Evolutionary conservation across 768 basidiomycete species (phyloP).

Genomic region (Botryobasidium botryosum): DNA sequence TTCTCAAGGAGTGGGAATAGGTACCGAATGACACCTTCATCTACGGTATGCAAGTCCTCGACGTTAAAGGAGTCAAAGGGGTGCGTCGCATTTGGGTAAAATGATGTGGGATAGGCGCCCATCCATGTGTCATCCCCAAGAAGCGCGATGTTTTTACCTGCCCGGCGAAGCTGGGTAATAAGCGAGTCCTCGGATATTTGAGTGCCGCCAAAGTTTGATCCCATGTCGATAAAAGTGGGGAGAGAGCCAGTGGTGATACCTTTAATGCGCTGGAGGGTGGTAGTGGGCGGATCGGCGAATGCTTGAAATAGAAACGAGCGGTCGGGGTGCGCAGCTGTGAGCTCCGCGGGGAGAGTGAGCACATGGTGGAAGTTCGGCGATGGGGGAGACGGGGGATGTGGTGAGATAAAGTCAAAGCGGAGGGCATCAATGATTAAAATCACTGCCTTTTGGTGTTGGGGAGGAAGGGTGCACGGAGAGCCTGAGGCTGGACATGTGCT

Average conservation of each 20-base stretch:
- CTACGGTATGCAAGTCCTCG: slow-evolving; percentile 92
- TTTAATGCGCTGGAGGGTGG: slow-evolving; percentile 89
- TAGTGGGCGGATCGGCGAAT: slow-evolving; percentile 86
- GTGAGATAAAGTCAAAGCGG: slow-evolving; percentile 83
- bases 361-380: slow-evolving; percentile 69
- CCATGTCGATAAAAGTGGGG: slow-evolving; percentile 91
- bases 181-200: slow-evolving; percentile 80
- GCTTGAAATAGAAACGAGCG: slow-evolving; percentile 79
- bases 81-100: slow-evolving; percentile 53
- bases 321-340: slow-evolving; percentile 43
- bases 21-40: slow-evolving; percentile 72
- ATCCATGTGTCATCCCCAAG: slow-evolving; percentile 99
- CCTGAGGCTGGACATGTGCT: slow-evolving; percentile 25
- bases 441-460: slow-evolving; percentile 66
- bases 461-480: slow-evolving; percentile 29
- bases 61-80: slow-evolving; percentile 97
- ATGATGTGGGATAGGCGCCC: slow-evolving; percentile 63
- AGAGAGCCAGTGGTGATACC: slow-evolving; percentile 88
- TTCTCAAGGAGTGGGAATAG: slow-evolving; percentile 54
- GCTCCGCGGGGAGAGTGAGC: slow-evolving; percentile 57
- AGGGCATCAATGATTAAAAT: slow-evolving; percentile 82
- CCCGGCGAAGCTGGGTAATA: slow-evolving; percentile 46
- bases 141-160: slow-evolving; percentile 56
- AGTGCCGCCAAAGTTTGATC: slow-evolving; percentile 79
- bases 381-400: slow-evolving; percentile 34